These are phyloP conservation scores for Apiospora phragmitis DNA, from an alignment of 2,329 filamentous ascomycete genomes.

Conservation along the genomic window DNA sequence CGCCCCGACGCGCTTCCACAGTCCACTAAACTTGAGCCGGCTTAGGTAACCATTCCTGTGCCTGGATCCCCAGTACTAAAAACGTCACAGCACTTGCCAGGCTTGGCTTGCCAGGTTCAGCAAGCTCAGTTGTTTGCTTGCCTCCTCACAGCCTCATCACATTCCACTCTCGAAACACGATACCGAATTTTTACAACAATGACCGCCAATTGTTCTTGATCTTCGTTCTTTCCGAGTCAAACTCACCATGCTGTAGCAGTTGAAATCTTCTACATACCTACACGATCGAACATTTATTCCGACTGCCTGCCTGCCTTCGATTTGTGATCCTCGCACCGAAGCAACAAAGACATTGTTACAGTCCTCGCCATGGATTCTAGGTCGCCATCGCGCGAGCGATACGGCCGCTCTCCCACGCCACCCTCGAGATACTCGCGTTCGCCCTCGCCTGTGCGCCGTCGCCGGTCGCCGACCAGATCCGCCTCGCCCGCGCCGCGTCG, in stretches of 20 bases:
- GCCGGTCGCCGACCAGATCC: conserved; percentile 20
- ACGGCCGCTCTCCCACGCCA: conserved; percentile 33
- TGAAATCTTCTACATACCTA: not conserved
- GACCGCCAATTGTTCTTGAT: not conserved
- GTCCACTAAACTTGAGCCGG: not conserved
- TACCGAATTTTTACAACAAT: not conserved
- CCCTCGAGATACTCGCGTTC: conserved; percentile 36
- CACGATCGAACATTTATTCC: not conserved
- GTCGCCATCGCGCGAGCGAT: conserved; percentile 33
- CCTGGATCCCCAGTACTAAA: not conserved
- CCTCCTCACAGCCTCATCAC: conserved; percentile 2
- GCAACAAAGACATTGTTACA: not conserved
- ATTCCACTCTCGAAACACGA: not conserved
- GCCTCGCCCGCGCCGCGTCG: conserved; percentile 27
- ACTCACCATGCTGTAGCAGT: not conserved
- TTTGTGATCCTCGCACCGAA: not conserved
- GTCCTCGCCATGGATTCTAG: conserved; percentile 26
- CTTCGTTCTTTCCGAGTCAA: not conserved
- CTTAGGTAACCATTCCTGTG: not conserved
- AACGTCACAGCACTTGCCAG: not conserved
- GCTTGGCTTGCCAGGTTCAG: not conserved
- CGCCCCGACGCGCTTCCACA: not conserved
- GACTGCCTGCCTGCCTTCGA: not conserved
- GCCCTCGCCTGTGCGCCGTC: conserved; percentile 22
- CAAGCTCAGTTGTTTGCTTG: conserved; percentile 3